phyloP scores from a whole-genome alignment of 2,329 filamentous ascomycete genomes.

The Helicocarpus griseus region DNA sequence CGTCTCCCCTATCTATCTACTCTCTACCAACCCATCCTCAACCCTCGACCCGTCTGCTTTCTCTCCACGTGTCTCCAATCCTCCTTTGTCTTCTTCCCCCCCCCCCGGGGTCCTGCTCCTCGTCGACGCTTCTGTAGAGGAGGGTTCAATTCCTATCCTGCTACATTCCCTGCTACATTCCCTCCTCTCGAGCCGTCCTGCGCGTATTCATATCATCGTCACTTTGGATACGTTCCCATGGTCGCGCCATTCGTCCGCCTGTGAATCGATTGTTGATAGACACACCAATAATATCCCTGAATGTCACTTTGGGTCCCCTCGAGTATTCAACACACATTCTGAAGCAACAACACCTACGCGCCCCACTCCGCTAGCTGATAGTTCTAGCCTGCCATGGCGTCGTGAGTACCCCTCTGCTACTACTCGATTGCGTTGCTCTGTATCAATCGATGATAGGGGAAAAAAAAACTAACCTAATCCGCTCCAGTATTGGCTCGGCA shows the following conservation, averaged over 20 bases:
- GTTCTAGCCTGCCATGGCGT: conserved; percentile 6
- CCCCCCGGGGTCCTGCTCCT: not conserved
- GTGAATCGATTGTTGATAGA: not conserved
- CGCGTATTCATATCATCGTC: not conserved
- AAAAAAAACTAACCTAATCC: not conserved
- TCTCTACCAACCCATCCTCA: not conserved
- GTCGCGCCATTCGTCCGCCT: not conserved
- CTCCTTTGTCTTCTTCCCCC: not conserved
- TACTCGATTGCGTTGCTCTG: not conserved
- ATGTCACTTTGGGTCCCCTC: not conserved
- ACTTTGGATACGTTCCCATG: not conserved
- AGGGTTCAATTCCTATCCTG: not conserved
- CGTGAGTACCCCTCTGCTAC: conserved; percentile 4
- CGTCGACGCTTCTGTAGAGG: not conserved
- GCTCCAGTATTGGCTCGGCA: conserved; percentile 53
- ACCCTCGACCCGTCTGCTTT: too few species aligned
- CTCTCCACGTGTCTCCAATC: not conserved
- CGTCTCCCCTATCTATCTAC: conserved; percentile 6
- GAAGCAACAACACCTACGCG: not conserved
- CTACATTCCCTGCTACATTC: too few species aligned
- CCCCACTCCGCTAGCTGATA: too few species aligned
- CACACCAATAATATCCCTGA: not conserved
- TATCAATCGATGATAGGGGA: not conserved
- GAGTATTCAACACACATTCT: not conserved
- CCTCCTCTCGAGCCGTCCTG: too few species aligned